Evolutionary conservation across 495 filamentous ascomycete genomes (phyloP), one percentile per base, ranked within the genome.

Genomic region (Alectoria sarmentosa): DNA sequence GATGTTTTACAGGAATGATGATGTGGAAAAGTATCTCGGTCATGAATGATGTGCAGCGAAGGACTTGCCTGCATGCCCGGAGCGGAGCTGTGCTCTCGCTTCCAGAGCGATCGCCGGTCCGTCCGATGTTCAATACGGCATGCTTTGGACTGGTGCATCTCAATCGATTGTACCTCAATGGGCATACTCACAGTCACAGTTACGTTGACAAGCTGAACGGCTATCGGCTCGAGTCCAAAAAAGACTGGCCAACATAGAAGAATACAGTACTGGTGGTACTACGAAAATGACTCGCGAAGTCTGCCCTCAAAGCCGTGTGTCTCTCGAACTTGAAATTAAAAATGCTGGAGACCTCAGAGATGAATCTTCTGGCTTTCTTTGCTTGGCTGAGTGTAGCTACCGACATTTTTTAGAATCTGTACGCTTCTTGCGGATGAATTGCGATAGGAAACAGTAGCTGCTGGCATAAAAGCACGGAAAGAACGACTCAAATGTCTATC

Each of bases 1-100:
- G 68, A 75, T 86, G 75, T 86, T 94, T 71, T 91, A 87, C 75
- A 76, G 80, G 57, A 85, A 80, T 71, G 82, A 86, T 54, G 86
- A 92, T 67, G 75, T 92, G 62, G 83, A 90, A 72, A 86, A 76
- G 73, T 91, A 92, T 73, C 76, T 96, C 37, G 85, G 88, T 11
- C 28, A 38, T 36, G 39, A 54, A 21, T 64, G 39, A 64, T 8
- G 48, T 0, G 36, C n/a, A 28, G 13, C 17, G 46, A 28, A 49
- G 30, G 11, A 32, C 3, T 55, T 14, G 28, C 14, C 15, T 4
- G 49, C 13, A 32, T 30, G 26, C 13, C 14, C 28, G 28, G 26
- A 54, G 28, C 46, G 15, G 15, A 46, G 42, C 42, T n/a, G 14
- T 7, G 42, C 21, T 46, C 11, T 49, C 5, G 23, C 46, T 49